phyloP scores from a whole-genome alignment of 257 asterid genomes.

The Jacaranda copaia region DNA sequence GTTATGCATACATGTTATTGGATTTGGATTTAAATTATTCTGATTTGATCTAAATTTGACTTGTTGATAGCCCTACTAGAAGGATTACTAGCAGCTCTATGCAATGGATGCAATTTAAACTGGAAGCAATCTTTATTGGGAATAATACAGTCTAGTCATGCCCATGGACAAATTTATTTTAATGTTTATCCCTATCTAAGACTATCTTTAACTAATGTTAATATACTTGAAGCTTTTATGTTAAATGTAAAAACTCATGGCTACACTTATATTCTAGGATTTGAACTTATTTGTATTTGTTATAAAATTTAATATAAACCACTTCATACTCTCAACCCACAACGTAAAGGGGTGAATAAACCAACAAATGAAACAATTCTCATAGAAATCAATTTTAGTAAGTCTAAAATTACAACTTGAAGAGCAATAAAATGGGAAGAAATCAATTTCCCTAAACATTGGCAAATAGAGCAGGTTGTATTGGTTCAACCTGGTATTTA shows the following conservation, averaged over 20 bases:
- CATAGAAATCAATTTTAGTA: no score
- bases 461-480: background rate
- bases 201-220: constrained; percentile 9
- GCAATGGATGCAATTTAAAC: constrained; percentile 18
- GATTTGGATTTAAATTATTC: no score
- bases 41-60: no score
- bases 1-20: no score
- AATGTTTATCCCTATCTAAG: background rate
- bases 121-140: constrained; percentile 19
- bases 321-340: background rate
- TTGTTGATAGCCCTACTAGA: no score
- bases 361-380: no score
- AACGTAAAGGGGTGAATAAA: constrained; percentile 1
- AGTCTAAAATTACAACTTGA: no score
- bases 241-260: no score
- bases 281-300: constrained; percentile 8
- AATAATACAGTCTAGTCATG: constrained; percentile 3
- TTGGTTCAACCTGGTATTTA: background rate
- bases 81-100: constrained; percentile 12
- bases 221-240: constrained; percentile 7
- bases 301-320: constrained; percentile 20
- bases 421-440: constrained; percentile 16
- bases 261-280: no score
- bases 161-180: constrained; percentile 17
- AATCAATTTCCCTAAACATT: background rate